phyloP scores from a whole-genome alignment of 768 basidiomycete species.

The Tricholoma matsutake region DNA sequence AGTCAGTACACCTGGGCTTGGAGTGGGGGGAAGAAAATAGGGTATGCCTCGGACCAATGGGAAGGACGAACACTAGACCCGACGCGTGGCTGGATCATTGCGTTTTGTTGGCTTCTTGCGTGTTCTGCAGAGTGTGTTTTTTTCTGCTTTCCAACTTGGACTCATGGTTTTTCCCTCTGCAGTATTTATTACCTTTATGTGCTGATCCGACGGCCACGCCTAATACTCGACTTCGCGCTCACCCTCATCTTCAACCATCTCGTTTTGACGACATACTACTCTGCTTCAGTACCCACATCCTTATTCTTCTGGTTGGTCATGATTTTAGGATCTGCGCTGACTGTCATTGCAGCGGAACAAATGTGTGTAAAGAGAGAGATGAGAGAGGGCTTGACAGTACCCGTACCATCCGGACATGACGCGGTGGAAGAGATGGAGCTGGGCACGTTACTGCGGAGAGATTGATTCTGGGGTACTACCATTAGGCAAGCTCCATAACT shows the following conservation, averaged over 20 bases:
- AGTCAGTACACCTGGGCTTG: constrained; percentile 68
- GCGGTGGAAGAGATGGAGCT: constrained; percentile 62
- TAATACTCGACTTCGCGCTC: constrained; percentile 91
- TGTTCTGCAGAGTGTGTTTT: constrained; percentile 79
- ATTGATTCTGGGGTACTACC: constrained; percentile 21
- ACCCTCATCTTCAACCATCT: constrained; percentile 92
- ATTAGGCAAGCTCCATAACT: constrained; percentile 5
- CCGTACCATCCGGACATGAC: constrained; percentile 49
- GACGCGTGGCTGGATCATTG: constrained; percentile 87
- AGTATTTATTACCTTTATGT: constrained; percentile 80
- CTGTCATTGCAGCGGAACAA: constrained; percentile 84
- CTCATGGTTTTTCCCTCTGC: not conserved
- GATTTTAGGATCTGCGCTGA: constrained; percentile 63
- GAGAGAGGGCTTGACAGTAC: constrained; percentile 72
- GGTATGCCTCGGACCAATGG: constrained; percentile 56
- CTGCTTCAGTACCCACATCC: constrained; percentile 79
- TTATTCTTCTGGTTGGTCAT: constrained; percentile 91
- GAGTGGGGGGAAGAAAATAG: constrained; percentile 77
- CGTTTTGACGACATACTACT: constrained; percentile 91
- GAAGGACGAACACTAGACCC: constrained; percentile 67
- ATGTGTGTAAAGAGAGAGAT: constrained; percentile 89
- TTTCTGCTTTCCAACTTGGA: not conserved
- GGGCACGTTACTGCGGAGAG: constrained; percentile 41
- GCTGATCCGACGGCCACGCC: constrained; percentile 85
- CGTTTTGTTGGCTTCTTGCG: constrained; percentile 79